These are phyloP conservation scores for Beauveria caledonica DNA, from an alignment of 2,329 filamentous ascomycete genomes.

Conservation along the genomic window DNA sequence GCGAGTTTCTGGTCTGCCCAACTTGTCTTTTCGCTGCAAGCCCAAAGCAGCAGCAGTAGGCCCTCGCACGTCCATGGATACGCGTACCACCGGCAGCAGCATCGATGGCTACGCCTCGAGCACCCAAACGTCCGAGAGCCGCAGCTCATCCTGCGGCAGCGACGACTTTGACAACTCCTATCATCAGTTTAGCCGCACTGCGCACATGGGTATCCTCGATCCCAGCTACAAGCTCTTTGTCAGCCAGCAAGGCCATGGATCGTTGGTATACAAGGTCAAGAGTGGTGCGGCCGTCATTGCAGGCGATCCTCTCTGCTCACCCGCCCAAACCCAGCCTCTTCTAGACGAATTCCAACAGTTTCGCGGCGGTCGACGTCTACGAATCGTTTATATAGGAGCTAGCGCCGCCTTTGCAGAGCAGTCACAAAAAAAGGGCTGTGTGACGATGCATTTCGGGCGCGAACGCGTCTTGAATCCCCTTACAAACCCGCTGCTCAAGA, in stretches of 20 bases:
- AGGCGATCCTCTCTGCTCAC: constrained; percentile 16
- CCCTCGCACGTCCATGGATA: not conserved
- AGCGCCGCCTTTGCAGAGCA: constrained; percentile 14
- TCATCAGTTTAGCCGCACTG: constrained; percentile 14
- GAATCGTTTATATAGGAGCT: constrained; percentile 16
- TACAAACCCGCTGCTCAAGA: constrained; percentile 14
- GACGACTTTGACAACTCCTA: constrained; percentile 11
- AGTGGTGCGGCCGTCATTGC: constrained; percentile 14
- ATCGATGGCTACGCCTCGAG: not conserved
- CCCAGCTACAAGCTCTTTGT: constrained; percentile 16
- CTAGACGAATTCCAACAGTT: constrained; percentile 15
- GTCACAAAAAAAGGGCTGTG: constrained; percentile 12
- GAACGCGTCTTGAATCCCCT: constrained; percentile 16
- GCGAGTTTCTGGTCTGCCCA: constrained; percentile 1
- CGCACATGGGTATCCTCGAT: constrained; percentile 19
- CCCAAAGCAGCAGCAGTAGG: not conserved
- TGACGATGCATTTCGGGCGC: constrained; percentile 15
- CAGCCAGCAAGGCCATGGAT: constrained; percentile 14
- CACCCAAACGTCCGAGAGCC: not conserved
- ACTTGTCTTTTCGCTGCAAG: constrained; percentile 5
- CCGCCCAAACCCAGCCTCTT: constrained; percentile 8
- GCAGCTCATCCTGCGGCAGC: not conserved
- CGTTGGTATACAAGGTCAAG: constrained; percentile 16
- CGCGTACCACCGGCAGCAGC: not conserved
- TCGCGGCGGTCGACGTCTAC: constrained; percentile 6